Base-by-base conservation (phyloP, 2,329 filamentous ascomycete genomes). In the Fusarium tuaranense region DNA sequence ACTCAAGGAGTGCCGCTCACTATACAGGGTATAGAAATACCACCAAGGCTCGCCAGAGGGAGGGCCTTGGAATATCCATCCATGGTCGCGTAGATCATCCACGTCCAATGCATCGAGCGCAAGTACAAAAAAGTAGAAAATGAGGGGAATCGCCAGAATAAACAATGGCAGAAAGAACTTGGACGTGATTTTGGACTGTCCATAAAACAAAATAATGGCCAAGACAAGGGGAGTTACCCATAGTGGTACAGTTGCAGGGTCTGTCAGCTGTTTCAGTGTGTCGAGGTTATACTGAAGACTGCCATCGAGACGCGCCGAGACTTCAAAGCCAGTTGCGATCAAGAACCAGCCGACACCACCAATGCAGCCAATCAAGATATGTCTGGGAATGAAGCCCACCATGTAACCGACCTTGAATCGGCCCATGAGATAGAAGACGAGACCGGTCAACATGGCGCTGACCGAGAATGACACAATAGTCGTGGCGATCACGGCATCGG, bases 261-360 rank as follows among this genome's bases (percentile, higher is more conserved):
- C 88, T 61, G 96, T 88, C 9, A 99, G 89, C 79, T 92, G 92
- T 67, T 92, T 87, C 6, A 98, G 84, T 0, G 95, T 98, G 20
- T 90, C 88, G 14, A 94, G 82, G 74, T 96, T 91, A 81, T 97
- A 98, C 74, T 94, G 91, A 36, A 99, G 88, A 76, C 92, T 95
- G 18, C 95, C 95, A 44, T 97, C 92, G 30, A 99, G 87, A 60
- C 96, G 91, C 27, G 95, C 96, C 25, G 95, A 97, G 10, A 99
- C 96, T 80, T 98, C 96, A 67, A 99, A 91, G 27, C 95, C 97
- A 8, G 97, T 99, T 62, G 94, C 91, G 61, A 98, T 87, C 22
- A 99, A 87, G 83, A 99, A 99, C 89, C 95, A 98, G 7, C 97
- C 97, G 10, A 99, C 97, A 72, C 97, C 97, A 51, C 97, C 97